Evolutionary conservation across 2,329 filamentous ascomycete species (phyloP).

Genomic region (Penicillium sclerotigenum): DNA sequence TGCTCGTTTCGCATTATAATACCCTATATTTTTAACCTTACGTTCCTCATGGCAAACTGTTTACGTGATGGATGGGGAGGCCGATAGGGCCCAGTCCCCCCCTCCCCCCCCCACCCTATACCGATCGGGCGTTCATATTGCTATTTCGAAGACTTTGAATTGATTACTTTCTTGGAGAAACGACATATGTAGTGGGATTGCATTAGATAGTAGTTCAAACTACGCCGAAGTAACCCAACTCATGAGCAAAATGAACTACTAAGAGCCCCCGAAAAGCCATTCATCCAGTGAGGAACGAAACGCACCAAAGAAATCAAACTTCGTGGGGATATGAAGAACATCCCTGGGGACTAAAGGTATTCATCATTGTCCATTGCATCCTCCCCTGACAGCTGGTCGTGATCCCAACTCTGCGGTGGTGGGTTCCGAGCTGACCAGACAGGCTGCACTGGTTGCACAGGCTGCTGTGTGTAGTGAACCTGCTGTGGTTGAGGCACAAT

Average conservation of each 20-base stretch:
- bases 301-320: neutral
- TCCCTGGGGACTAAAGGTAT: constrained; percentile 18
- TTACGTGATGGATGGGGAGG: neutral
- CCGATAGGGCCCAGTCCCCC: too few relatives aligned
- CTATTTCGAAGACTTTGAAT: neutral
- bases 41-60: too few relatives aligned
- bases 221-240: neutral
- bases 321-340: neutral
- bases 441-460: neutral
- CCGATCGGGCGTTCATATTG: neutral
- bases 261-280: neutral
- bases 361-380: constrained; percentile 35
- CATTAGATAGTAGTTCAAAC: neutral
- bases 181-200: neutral
- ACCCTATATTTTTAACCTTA: neutral
- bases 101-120: too few relatives aligned
- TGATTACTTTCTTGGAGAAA: neutral
- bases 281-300: neutral
- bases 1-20: neutral
- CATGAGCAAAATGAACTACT: neutral
- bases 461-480: constrained; percentile 5
- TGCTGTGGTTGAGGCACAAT: constrained; percentile 9
- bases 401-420: constrained; percentile 7
- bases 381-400: constrained; percentile 18
- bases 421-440: constrained; percentile 17